These are phyloP conservation scores for Beauveria varroae DNA, from an alignment of 2,329 filamentous ascomycete species.

Conservation along the genomic window DNA sequence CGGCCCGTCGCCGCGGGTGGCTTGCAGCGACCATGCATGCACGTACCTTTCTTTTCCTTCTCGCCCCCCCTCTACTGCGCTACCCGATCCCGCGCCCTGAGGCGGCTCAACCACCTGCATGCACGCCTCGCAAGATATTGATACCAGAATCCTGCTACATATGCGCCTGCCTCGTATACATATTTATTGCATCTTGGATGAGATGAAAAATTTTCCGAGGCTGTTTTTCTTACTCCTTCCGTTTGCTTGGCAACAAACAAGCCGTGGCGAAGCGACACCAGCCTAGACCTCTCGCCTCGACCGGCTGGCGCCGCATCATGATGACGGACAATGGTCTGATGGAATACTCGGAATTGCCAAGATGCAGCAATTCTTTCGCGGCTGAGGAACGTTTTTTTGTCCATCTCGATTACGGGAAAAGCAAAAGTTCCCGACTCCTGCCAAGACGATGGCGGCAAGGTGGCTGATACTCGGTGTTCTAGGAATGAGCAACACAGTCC, in stretches of 20 bases:
- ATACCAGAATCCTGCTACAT: background rate
- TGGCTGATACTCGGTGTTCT: background rate
- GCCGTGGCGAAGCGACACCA: slow-evolving; percentile 8
- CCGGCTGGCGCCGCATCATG: background rate
- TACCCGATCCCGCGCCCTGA: background rate
- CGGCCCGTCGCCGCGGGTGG: slow-evolving; percentile 7
- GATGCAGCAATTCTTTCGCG: background rate
- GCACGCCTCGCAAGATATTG: slow-evolving; percentile 4
- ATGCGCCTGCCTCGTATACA: background rate
- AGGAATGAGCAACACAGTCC: background rate
- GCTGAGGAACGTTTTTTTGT: too few relatives aligned
- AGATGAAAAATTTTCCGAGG: background rate
- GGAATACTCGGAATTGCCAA: background rate
- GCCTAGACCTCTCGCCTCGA: background rate
- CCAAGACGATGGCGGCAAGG: background rate
- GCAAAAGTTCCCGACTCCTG: background rate
- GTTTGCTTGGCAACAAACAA: slow-evolving; percentile 9
- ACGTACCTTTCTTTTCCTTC: too few relatives aligned
- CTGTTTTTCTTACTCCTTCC: background rate
- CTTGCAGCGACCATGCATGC: background rate
- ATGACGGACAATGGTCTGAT: background rate
- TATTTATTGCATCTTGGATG: background rate
- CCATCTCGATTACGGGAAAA: background rate
- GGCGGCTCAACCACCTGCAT: background rate
- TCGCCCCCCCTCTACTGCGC: too few relatives aligned